Evolutionary conservation across 2,329 filamentous ascomycete genomes (phyloP), one percentile per base, ranked within the genome.

Genomic region (Chrysoporthe austroafricana): DNA sequence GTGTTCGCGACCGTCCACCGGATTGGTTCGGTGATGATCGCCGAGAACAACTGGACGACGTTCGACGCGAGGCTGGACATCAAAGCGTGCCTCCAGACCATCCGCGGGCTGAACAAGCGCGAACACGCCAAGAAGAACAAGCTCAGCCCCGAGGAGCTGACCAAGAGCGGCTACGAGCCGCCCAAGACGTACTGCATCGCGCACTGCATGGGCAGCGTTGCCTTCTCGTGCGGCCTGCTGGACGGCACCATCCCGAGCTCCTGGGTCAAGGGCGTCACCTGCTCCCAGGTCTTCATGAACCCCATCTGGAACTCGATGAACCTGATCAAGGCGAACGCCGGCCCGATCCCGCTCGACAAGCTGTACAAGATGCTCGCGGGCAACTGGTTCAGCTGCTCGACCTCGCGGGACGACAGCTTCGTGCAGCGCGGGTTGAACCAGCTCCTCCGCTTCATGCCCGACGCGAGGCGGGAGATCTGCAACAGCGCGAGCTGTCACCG

Each of bases 171-270:
- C 5, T 68, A 13, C 7, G 32, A 69, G 60, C 69, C 69, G n/a
- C 67, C 67, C 32, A 81, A 80, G 62, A 77, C 88, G 46, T 90
- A 90, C 75, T 82, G 83, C 3, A 81, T 90, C 46, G 82, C 84
- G 1, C 88, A 91, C 76, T 91, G 88, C 75, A 86, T 89, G 81
- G 88, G 88, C 36, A 85, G 85, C 56, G 86, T 90, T 0, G 85
- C 88, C 1, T 81, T 87, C 64, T 78, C 85, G 0, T 78, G 81
- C 4, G 88, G 87, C n/a, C 79, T 91, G 0, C 81, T 91, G 1
- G 86, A 88, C 73, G 87, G 88, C 48, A 86, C 84, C 0, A 86
- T 90, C 63, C 85, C 86, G 0, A 71, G 82, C 0, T 74, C 75
- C 52, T 90, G 87, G 86, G 81, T 90, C 71, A 76, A 79, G 21